A percentile compares a stretch with the other conserved stretches of the same genome.
Conservation (phyloP, 2,329 filamentous ascomycete species). For the Aspergillus fischeri region DNA sequence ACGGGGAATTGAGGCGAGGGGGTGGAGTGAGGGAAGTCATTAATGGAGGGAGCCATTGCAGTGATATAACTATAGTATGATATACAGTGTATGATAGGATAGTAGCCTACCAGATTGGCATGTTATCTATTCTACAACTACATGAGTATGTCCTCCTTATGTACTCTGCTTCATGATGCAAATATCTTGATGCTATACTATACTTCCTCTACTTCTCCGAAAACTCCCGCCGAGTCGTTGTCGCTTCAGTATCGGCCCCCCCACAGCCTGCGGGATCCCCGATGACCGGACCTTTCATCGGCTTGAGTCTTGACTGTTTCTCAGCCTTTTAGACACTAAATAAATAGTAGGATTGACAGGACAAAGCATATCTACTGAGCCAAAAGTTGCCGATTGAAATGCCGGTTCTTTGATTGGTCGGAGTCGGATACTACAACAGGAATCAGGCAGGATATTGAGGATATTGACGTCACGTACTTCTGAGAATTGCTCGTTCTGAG, state of each 20-base stretch:
- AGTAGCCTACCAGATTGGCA: not conserved
- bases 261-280: not conserved
- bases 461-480: too few species aligned
- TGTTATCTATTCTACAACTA: not conserved
- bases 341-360: not conserved
- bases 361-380: not conserved
- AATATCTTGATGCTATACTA: not conserved
- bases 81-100: not conserved
- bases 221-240: not conserved
- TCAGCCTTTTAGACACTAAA: not conserved
- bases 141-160: not conserved
- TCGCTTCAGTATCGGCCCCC: not conserved
- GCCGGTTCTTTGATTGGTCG: not conserved
- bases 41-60: conserved; percentile 21
- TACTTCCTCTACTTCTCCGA: not conserved
- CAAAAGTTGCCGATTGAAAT: not conserved
- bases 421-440: not conserved
- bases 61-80: too few species aligned
- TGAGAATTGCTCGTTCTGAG: too few species aligned
- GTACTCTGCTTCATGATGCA: not conserved
- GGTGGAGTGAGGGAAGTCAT: conserved; percentile 15
- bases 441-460: too few species aligned
- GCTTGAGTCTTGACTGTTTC: not conserved
- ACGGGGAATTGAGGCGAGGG: conserved; percentile 7
- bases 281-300: conserved; percentile 5